Percentiles rank a stretch among this genome's conserved stretches.
phyloP scores from a whole-genome alignment of 148 eudicot genomes.

The Fagopyrum tataricum region DNA sequence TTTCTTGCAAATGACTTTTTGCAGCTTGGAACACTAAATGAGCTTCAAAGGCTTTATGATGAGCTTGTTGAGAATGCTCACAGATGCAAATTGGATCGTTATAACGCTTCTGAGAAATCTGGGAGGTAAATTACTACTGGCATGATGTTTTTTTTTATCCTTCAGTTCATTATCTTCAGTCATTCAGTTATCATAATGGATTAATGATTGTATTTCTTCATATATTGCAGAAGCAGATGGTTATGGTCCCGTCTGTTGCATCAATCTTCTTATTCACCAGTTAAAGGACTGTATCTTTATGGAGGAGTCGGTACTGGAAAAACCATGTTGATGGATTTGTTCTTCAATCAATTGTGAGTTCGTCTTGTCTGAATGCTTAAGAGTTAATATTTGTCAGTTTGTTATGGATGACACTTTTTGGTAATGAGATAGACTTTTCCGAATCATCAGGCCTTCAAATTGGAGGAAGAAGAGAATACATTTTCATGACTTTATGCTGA shows the following conservation, averaged over 20 bases:
- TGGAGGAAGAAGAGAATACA: slow-evolving; percentile 95
- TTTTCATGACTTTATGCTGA: slow-evolving; percentile 96
- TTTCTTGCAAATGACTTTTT: slow-evolving; percentile 12
- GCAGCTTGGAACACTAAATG: slow-evolving; percentile 71
- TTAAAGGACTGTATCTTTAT: slow-evolving; percentile 75
- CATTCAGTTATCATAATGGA: neutral
- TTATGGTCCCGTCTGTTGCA: slow-evolving; percentile 80
- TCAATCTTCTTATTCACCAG: slow-evolving; percentile 63
- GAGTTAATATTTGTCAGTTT: neutral
- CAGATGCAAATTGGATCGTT: slow-evolving; percentile 76
- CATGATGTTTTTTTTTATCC: neutral
- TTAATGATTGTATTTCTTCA: slow-evolving; percentile 7
- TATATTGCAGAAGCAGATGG: slow-evolving; percentile 70
- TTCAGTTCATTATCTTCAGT: neutral
- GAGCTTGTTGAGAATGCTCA: slow-evolving; percentile 73
- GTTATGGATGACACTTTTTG: neutral
- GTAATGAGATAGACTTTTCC: neutral
- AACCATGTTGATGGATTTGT: slow-evolving; percentile 97
- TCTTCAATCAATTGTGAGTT: slow-evolving; percentile 70
- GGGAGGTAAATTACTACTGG: slow-evolving; percentile 32
- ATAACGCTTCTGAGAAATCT: slow-evolving; percentile 58
- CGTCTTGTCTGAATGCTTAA: neutral
- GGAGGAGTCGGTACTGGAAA: slow-evolving; percentile 99
- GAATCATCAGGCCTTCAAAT: slow-evolving; percentile 52
- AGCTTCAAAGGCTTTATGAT: slow-evolving; percentile 84